phyloP scores from a whole-genome alignment of 78 protist genomes.

The Dictyostelium capitatum region DNA sequence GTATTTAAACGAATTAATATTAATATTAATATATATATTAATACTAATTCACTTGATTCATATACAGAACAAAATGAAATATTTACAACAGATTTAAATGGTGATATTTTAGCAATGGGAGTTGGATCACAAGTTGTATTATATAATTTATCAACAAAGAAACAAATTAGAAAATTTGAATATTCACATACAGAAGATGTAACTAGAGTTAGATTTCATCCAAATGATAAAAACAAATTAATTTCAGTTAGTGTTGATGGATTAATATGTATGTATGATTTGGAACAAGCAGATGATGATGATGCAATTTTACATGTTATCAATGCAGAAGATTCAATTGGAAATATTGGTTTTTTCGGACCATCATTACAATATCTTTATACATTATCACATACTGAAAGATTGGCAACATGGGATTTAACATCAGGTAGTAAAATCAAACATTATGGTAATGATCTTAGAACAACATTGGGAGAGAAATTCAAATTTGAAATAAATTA shows the following conservation, averaged over 20 bases:
- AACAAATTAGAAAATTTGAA: slow-evolving; percentile 1
- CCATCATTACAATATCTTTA: background rate
- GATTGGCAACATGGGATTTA: slow-evolving; percentile 47
- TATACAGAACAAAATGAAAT: slow-evolving; percentile 51
- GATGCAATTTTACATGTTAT: slow-evolving; percentile 32
- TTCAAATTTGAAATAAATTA: slow-evolving; percentile 41
- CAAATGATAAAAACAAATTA: slow-evolving; percentile 18
- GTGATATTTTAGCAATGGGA: slow-evolving; percentile 47
- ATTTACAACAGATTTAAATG: slow-evolving; percentile 33
- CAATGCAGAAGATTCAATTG: slow-evolving; percentile 53
- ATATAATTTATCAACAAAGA: slow-evolving; percentile 12
- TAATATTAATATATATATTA: background rate
- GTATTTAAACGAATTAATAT: background rate
- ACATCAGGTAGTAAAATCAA: background rate
- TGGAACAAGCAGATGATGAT: slow-evolving; percentile 38
- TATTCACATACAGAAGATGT: slow-evolving; percentile 63
- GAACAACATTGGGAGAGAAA: slow-evolving; percentile 22
- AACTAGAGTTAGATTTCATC: slow-evolving; percentile 65
- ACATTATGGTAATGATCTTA: slow-evolving; percentile 40
- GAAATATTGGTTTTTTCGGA: slow-evolving; percentile 62
- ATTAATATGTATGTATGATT: slow-evolving; percentile 43
- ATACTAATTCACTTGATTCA: background rate
- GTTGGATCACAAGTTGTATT: slow-evolving; percentile 1
- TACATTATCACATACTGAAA: slow-evolving; percentile 39
- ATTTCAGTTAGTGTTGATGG: slow-evolving; percentile 68